Base-by-base conservation (phyloP, 495 filamentous ascomycete genomes). In the Podospora comata region DNA sequence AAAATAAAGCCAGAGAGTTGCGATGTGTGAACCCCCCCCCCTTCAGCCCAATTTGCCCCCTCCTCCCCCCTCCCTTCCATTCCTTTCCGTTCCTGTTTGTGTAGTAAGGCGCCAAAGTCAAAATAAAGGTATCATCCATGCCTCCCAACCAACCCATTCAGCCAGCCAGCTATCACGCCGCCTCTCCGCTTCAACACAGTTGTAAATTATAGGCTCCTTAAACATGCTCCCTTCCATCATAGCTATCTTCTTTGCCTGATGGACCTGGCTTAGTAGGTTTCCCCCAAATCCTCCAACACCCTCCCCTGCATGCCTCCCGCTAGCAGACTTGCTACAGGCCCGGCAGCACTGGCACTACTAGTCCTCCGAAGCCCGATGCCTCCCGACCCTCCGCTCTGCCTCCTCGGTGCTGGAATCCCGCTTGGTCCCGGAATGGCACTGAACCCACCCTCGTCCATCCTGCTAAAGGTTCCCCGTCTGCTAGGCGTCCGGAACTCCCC, bases 381-480 rank as follows among this genome's bases (percentile, higher is more conserved):
- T 66, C 64, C 75, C 39, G 39, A 48, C 67, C 73, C 60, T 76
- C 83, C 64, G 82, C 86, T 72, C 58, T 60, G 64, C 23, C 54
- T 66, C 54, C 81, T 87, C 1, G 72, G 74, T 63, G 73, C 60
- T 18, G 74, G 78, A 23, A 74, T 72, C 76, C 75, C 79, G 74
- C 73, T 74, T 32, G 82, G 84, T 61, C 80, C 76, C 27, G 86
- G 83, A 58, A 89, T 77, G n/a, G 70, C 70, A 44, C 74, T 76
- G 19, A 59, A 62, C 69, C 77, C 86, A 34, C 77, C 72, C 27
- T 83, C 84, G 26, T 88, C 86, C 54, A 81, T 83, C 64, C 84
- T 82, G 66, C 84, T 81, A 39, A 78, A 79, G 16, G 83, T 85
- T n/a, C 81, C 82, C 16, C 83, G 73, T 64, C 85, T 79, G 65